Base-by-base conservation (phyloP, 2,329 filamentous ascomycete genomes). In the Paraconiothyrium sp. region DNA sequence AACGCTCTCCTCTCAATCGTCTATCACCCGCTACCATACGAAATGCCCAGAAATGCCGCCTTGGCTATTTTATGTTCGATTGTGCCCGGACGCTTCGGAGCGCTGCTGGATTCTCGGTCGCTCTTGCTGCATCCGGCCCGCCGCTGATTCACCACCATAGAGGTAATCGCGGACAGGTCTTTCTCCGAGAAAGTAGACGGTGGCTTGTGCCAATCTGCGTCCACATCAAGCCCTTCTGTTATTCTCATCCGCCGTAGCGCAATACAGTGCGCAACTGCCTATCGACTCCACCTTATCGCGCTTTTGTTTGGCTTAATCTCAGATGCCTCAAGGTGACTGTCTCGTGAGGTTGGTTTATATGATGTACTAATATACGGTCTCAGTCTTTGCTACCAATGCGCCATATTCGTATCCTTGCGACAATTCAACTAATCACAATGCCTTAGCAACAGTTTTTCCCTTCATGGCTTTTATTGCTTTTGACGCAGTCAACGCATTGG, bases 401-500 rank as follows among this genome's bases (percentile, higher is more conserved):
- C 49, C 9, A 22, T 13, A 35, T 6, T 51, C 30, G 30, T 20
- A 20, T 58, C 59, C 46, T 44, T 58, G 49, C 61, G 44, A 59
- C 59, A 39, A 30, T 49, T 11, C 47, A 34, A 32, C 22, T 60
- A 57, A 58, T 35, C 35, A 49, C 47, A 54, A 65, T 62, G 54
- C 54, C 63, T 63, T 61, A 24, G 46, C 54, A 48, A 54, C 22
- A 43, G 32, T 50, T 43, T 55, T 62, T 52, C 47, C 24, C 32
- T 60, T 48, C 43, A 44, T 63, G 51, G 46, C 27, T 24, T 46
- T 61, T 62, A 62, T 60, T 62, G 11, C 51, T 51, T 59, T 49
- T 58, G 60, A 59, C 51, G 59, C 54, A 62, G 43, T 27, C 41
- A 61, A 34, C 41, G 39, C 51, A 58, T 67, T 64, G 61, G 48